These are phyloP conservation scores for Trichaptum fuscoviolaceum DNA, from an alignment of 768 basidiomycete genomes.

Conservation along the genomic window DNA sequence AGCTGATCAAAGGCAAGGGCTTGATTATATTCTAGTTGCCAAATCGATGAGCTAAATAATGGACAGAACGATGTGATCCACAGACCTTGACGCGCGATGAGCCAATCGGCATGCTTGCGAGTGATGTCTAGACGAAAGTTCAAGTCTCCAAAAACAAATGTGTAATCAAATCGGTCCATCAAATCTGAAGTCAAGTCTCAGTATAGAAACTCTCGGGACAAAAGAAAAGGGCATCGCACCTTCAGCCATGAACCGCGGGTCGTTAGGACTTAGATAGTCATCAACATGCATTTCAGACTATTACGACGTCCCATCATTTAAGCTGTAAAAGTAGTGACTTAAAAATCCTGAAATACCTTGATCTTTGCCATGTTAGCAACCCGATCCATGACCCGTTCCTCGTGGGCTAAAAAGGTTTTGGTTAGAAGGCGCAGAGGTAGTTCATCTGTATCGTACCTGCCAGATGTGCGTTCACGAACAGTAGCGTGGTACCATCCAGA, in stretches of 20 bases:
- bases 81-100: slow-evolving; percentile 73
- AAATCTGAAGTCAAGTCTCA: slow-evolving; percentile 45
- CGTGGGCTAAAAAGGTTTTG: slow-evolving; percentile 50
- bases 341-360: slow-evolving; percentile 42
- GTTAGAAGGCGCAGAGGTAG: slow-evolving; percentile 1
- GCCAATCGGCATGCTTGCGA: slow-evolving; percentile 90
- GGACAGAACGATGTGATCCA: neutral
- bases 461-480: slow-evolving; percentile 90
- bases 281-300: slow-evolving; percentile 76
- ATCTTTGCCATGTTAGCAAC: slow-evolving; percentile 86
- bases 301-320: slow-evolving; percentile 8
- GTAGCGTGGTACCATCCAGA: slow-evolving; percentile 71
- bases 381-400: slow-evolving; percentile 70
- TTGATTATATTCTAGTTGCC: slow-evolving; percentile 63
- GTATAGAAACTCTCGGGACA: slow-evolving; percentile 8
- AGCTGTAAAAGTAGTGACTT: neutral
- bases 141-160: slow-evolving; percentile 86
- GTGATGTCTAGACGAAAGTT: slow-evolving; percentile 90
- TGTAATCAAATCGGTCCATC: slow-evolving; percentile 84
- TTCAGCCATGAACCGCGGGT: slow-evolving; percentile 66
- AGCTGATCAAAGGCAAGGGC: slow-evolving; percentile 92
- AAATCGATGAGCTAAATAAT: slow-evolving; percentile 8
- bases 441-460: slow-evolving; percentile 47
- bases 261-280: slow-evolving; percentile 60
- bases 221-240: slow-evolving; percentile 34